Conservation (phyloP, 2,329 filamentous ascomycete species). For the Paraphoma chrysanthemicola region DNA sequence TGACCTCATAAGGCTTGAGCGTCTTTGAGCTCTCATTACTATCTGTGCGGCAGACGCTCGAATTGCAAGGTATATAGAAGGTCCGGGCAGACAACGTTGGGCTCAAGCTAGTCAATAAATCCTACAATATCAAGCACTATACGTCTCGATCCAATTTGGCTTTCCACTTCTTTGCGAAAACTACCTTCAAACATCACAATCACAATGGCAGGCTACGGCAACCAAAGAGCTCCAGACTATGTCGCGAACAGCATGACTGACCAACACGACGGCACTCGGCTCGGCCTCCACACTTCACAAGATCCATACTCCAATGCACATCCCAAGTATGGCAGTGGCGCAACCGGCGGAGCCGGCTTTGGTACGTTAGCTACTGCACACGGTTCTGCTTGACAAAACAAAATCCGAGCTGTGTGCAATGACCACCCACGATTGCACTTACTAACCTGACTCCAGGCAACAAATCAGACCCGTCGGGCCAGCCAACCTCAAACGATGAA, state of each 20-base stretch:
- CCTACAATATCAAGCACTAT: background rate
- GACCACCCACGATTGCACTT: no score
- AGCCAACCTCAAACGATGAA: constrained; percentile 14
- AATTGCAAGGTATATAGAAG: background rate
- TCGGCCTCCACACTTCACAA: constrained; percentile 31
- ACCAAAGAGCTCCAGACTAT: constrained; percentile 37
- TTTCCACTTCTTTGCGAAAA: background rate
- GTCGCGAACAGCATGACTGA: constrained; percentile 18
- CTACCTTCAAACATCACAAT: background rate
- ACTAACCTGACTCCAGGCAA: constrained; percentile 29
- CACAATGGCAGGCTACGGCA: constrained; percentile 46
- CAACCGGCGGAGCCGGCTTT: constrained; percentile 44
- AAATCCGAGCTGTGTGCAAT: background rate
- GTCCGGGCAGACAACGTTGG: background rate
- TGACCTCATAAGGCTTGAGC: constrained; percentile 41
- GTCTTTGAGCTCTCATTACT: background rate
- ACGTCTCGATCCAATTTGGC: background rate
- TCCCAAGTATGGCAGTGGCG: constrained; percentile 39
- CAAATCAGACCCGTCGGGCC: constrained; percentile 32
- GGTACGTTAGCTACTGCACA: constrained; percentile 6
- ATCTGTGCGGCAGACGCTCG: background rate
- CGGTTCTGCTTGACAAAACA: background rate
- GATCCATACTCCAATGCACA: constrained; percentile 36
- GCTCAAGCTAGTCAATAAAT: background rate
- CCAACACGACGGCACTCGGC: constrained; percentile 37